Evolutionary conservation across 2,329 filamentous ascomycete species (phyloP).

Genomic region (Colletotrichum sp.): DNA sequence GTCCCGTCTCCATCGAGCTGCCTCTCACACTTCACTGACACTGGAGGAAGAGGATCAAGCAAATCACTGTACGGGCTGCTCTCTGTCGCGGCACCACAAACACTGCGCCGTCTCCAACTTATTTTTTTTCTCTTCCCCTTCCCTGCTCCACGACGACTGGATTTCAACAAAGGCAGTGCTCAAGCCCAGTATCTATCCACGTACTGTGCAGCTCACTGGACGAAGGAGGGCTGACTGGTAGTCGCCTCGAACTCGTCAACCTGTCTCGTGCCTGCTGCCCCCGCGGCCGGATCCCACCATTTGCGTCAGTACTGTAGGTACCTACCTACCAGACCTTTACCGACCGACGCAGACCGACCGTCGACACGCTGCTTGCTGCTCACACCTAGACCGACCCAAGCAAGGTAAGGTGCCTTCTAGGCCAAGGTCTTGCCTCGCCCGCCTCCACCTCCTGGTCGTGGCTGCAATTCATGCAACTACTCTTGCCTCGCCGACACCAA

Average conservation of each 20-base stretch:
- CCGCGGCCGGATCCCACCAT: neutral
- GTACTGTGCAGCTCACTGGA: neutral
- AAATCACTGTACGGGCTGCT: neutral
- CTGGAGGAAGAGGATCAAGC: neutral
- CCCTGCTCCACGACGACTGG: neutral
- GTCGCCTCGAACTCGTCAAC: neutral
- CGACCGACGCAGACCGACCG: neutral
- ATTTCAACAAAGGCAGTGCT: neutral
- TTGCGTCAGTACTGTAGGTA: neutral
- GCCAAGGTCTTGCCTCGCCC: conserved; percentile 6
- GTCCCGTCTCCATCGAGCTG: neutral
- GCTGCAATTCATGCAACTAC: conserved; percentile 19
- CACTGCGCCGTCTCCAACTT: neutral
- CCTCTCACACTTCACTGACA: neutral
- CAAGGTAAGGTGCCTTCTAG: neutral
- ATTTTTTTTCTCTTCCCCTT: neutral
- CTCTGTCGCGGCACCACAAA: neutral
- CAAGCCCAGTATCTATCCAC: neutral
- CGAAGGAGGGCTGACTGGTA: neutral
- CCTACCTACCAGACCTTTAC: neutral
- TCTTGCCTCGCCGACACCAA: conserved; percentile 8
- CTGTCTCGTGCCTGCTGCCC: neutral
- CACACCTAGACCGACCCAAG: neutral
- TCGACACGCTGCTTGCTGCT: neutral
- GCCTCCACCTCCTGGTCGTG: conserved; percentile 19